A percentile compares a stretch with the other conserved stretches of the same genome.
These are phyloP conservation scores for Salvia sclarea DNA, from an alignment of 305 asterid species.

Conservation along the genomic window DNA sequence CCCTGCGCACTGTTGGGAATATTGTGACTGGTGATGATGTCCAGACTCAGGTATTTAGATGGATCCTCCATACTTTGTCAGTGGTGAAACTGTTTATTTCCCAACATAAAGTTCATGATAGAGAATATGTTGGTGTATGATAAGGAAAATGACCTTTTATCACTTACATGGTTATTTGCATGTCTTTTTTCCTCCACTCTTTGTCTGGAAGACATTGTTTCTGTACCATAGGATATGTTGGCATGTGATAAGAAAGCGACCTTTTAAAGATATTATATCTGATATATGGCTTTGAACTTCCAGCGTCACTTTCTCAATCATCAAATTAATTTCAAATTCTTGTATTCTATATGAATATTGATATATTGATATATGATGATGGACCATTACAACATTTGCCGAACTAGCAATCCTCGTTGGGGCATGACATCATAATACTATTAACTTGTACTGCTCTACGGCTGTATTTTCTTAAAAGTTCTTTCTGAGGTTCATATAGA, in stretches of 20 bases:
- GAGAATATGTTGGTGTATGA: neutral
- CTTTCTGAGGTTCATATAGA: neutral
- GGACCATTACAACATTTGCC: neutral
- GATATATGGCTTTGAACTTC: neutral
- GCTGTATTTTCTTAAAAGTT: neutral
- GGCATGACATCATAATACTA: neutral
- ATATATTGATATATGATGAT: neutral
- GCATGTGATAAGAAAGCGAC: neutral
- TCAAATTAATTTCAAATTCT: neutral
- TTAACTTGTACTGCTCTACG: neutral
- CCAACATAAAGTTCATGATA: neutral
- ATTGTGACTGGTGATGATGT: conserved; percentile 59
- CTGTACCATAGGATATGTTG: neutral
- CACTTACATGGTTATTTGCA: neutral
- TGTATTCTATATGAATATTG: neutral
- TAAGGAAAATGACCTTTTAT: neutral
- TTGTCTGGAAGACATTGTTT: neutral
- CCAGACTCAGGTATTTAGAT: conserved; percentile 53
- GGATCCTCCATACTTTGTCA: conserved; percentile 1
- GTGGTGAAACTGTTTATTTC: neutral
- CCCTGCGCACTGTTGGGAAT: conserved; percentile 57
- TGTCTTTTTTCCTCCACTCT: neutral
- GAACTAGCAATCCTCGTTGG: neutral
- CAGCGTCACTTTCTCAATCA: neutral
- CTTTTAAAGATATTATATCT: neutral